Base-by-base conservation (phyloP, 1,284 basidiomycete genomes). In the Ustilago sp. region DNA sequence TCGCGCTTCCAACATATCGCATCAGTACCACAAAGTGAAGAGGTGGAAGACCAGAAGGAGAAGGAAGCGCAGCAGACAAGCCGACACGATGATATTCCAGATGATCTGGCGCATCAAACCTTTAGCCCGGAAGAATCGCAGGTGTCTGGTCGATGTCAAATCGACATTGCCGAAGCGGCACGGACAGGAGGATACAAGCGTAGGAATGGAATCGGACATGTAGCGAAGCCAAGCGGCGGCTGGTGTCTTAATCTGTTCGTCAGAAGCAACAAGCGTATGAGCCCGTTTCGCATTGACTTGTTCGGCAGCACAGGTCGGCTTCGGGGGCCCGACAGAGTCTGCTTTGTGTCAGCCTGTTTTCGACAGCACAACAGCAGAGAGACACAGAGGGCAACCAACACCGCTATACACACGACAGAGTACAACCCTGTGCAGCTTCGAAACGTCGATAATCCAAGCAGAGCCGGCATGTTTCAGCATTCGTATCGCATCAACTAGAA, bases 401-500 rank as follows among this genome's bases (percentile, higher is more conserved):
- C 11, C 11, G 48, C 12, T 32, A 23, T 19, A 15, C 48, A 50
- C 35, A 7, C 45, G 35, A 13, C 53, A 32, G 12, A 4, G 3
- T 32, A 43, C 38, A 28, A 31, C 63, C 50, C 60, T 63, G 60
- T 63, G 61, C 67, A 63, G 61, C 56, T 39, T 4, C 34, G 9
- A 34, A 34, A 34, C 48, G 55, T 62, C 59, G 35, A 58, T 34
- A 45, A 32, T 43, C 31, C 13, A 38, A 48, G 58, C n/a, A 15
- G 35, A 51, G 6, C n/a, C 9, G 19, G 28, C 34, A 23, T 34
- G 32, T 54, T 12, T 15, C 15, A 39, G 4, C 41, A 45, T 45
- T 45, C 19, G 4, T 15, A n/a, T n/a, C 4, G 39, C 9, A n/a
- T 19, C 9, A 11, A 28, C 34, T 28, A 32, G 54, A 53, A 66